Percentiles rank a stretch among this genome's conserved stretches.
These are phyloP conservation scores for Marasmius tenuissimus DNA, from an alignment of 1,284 basidiomycete species.

Conservation along the genomic window DNA sequence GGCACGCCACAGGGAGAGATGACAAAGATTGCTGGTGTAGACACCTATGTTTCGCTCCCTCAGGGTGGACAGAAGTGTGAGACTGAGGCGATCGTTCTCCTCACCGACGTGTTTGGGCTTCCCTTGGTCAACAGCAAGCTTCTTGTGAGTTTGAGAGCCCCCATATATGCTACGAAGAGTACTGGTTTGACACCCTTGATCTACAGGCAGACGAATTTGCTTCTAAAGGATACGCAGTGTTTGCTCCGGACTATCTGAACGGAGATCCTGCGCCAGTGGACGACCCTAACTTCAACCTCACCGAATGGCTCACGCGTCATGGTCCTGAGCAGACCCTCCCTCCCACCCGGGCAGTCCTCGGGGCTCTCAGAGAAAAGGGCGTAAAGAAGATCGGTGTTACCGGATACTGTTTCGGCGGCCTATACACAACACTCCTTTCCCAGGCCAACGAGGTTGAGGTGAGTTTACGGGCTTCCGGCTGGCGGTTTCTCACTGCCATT, in stretches of 20 bases:
- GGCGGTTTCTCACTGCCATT: not conserved
- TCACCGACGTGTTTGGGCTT: constrained; percentile 48
- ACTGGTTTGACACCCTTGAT: no score
- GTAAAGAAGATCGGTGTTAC: constrained; percentile 24
- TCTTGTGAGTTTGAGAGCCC: not conserved
- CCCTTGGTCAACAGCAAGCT: constrained; percentile 41
- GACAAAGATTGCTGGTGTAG: constrained; percentile 33
- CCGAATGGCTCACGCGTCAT: constrained; percentile 23
- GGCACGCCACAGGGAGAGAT: constrained; percentile 7
- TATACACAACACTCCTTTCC: not conserved
- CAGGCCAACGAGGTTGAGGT: not conserved
- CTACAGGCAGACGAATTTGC: constrained; percentile 1
- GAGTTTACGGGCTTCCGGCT: not conserved
- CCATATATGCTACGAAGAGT: not conserved
- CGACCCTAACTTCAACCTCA: constrained; percentile 12
- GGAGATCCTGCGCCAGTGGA: constrained; percentile 32
- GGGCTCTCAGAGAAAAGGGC: constrained; percentile 23
- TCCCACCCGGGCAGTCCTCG: constrained; percentile 26
- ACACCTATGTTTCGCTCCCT: constrained; percentile 40
- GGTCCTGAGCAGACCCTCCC: constrained; percentile 22
- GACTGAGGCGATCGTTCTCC: constrained; percentile 42
- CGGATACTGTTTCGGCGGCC: constrained; percentile 33
- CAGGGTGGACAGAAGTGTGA: constrained; percentile 32
- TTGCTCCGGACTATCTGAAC: constrained; percentile 33
- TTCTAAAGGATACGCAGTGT: constrained; percentile 5